Conservation (phyloP, 768 basidiomycete species). For the Suillus fuscotomentosus region DNA sequence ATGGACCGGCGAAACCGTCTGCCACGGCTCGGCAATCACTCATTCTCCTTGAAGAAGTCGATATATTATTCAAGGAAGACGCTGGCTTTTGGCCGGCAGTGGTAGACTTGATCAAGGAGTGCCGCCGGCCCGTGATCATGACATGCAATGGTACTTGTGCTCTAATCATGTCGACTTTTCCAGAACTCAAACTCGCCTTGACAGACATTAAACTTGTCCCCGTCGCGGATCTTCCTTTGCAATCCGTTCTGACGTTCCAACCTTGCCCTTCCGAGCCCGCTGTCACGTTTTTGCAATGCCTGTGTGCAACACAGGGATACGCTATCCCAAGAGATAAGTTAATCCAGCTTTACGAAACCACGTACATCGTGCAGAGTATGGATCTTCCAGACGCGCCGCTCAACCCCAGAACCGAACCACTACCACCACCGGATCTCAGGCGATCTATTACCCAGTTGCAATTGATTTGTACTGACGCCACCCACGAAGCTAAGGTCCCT, state of each 20-base stretch:
- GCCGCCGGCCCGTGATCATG: slow-evolving; percentile 85
- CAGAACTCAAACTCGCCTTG: background rate
- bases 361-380: slow-evolving; percentile 19
- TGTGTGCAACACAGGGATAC: slow-evolving; percentile 59
- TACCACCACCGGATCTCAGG: slow-evolving; percentile 56
- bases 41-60: slow-evolving; percentile 93
- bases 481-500: slow-evolving; percentile 31
- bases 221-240: slow-evolving; percentile 69
- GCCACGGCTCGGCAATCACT: slow-evolving; percentile 70
- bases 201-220: slow-evolving; percentile 77
- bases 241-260: slow-evolving; percentile 64
- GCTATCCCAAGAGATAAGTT: slow-evolving; percentile 42
- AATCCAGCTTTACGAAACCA: slow-evolving; percentile 43
- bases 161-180: background rate
- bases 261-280: slow-evolving; percentile 55
- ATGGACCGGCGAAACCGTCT: slow-evolving; percentile 4
- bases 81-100: slow-evolving; percentile 83
- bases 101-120: slow-evolving; percentile 75
- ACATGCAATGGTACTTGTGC: slow-evolving; percentile 83
- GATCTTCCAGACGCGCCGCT: slow-evolving; percentile 35
- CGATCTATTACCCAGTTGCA: slow-evolving; percentile 64
- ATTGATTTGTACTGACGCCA: slow-evolving; percentile 39
- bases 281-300: slow-evolving; percentile 63
- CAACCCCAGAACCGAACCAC: slow-evolving; percentile 29
- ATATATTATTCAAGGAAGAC: slow-evolving; percentile 89